Percentiles rank a stretch among this genome's conserved stretches.
These are phyloP conservation scores for Raddia guianensis DNA, from an alignment of 176 grass and related monocot genomes.

Conservation along the genomic window DNA sequence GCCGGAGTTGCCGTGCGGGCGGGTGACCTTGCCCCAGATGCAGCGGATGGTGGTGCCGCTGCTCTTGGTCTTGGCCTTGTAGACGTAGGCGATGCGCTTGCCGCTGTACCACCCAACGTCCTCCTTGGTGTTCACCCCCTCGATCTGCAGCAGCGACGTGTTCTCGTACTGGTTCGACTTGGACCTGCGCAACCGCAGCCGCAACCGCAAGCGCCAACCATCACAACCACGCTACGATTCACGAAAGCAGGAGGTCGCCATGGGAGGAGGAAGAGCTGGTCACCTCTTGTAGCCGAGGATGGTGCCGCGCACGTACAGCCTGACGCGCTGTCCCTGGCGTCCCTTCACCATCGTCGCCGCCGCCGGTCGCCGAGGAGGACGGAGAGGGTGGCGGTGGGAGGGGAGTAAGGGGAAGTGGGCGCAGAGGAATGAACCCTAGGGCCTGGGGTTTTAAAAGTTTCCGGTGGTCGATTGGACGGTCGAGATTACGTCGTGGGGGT, in stretches of 20 bases:
- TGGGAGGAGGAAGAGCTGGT: background rate
- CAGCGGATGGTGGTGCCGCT: conserved; percentile 47
- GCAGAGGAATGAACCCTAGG: conserved; percentile 42
- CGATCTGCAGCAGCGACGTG: conserved; percentile 67
- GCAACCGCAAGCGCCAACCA: background rate
- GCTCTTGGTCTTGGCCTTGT: conserved; percentile 79
- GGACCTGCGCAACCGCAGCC: conserved; percentile 33
- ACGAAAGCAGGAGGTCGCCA: background rate
- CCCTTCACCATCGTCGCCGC: conserved; percentile 58
- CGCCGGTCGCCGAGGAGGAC: background rate
- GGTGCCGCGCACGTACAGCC: conserved; percentile 66
- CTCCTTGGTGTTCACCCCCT: conserved; percentile 71
- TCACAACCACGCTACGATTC: background rate
- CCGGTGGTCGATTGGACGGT: conserved; percentile 20
- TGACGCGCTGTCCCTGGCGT: conserved; percentile 53
- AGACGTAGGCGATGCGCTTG: conserved; percentile 73
- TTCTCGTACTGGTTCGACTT: conserved; percentile 77
- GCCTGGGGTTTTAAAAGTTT: conserved; percentile 30
- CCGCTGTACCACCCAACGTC: conserved; percentile 65
- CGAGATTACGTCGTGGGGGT: background rate
- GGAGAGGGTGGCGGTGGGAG: background rate
- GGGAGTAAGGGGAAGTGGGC: background rate
- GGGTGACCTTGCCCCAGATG: conserved; percentile 69
- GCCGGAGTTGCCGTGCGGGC: conserved; percentile 70
- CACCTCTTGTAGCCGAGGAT: conserved; percentile 75